phyloP scores from a whole-genome alignment of 2,329 filamentous ascomycete species.

The Diaporthe helianthi region DNA sequence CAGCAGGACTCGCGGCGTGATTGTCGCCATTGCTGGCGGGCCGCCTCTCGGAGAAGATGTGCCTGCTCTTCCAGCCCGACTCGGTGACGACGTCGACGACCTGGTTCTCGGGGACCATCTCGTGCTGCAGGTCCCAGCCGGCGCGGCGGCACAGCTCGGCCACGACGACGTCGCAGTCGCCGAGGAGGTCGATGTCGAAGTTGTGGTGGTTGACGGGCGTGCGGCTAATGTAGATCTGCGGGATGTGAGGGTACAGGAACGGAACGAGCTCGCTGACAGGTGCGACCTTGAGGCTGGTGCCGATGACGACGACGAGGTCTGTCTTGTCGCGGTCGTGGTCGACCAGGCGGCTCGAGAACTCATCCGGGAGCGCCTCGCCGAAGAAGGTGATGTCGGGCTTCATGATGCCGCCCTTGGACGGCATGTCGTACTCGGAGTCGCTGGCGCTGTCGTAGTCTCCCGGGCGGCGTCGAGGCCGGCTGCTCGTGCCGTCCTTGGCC shows the following conservation, averaged over 20 bases:
- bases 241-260: conserved; percentile 78
- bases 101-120: conserved; percentile 79
- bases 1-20: not conserved
- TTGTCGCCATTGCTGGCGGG: not conserved
- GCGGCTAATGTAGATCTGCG: conserved; percentile 89
- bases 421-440: conserved; percentile 61
- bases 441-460: conserved; percentile 51
- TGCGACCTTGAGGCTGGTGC: conserved; percentile 93
- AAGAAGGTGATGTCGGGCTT: conserved; percentile 99
- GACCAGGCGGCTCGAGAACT: conserved; percentile 82
- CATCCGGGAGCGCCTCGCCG: conserved; percentile 84
- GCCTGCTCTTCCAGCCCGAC: conserved; percentile 54
- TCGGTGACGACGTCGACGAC: conserved; percentile 61
- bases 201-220: conserved; percentile 87
- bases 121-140: conserved; percentile 80
- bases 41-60: conserved; percentile 46
- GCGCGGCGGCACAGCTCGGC: conserved; percentile 83
- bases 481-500: conserved; percentile 50
- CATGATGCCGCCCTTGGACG: conserved; percentile 80
- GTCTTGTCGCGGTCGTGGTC: conserved; percentile 79
- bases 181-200: conserved; percentile 96
- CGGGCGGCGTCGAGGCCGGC: conserved; percentile 48
- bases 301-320: conserved; percentile 94
- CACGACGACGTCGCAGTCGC: conserved; percentile 91
- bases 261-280: conserved; percentile 92